These are phyloP conservation scores for Phytophthora kernoviae DNA, from an alignment of 352 stramenopile genomes.

Conservation along the genomic window DNA sequence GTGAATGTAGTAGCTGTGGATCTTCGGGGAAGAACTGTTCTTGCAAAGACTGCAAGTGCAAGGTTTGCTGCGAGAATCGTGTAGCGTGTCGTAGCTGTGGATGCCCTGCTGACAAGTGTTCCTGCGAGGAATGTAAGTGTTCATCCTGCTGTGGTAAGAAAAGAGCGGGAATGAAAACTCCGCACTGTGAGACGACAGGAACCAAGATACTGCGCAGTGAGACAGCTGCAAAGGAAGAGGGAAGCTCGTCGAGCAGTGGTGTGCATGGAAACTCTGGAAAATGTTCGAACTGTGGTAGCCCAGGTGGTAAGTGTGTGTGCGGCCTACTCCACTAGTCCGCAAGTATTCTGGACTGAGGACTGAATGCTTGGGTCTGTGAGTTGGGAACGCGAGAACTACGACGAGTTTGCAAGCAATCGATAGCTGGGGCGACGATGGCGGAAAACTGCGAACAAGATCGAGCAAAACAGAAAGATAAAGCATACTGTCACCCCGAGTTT, in stretches of 20 bases:
- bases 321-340: conserved; percentile 27
- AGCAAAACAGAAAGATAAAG: not conserved
- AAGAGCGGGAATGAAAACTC: conserved; percentile 2
- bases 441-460: not conserved
- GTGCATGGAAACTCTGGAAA: conserved; percentile 1
- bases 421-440: not conserved
- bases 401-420: not conserved
- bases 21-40: conserved; percentile 23
- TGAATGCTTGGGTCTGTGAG: not conserved
- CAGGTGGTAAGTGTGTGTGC: conserved; percentile 31
- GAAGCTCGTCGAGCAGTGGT: not conserved
- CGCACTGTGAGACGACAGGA: not conserved
- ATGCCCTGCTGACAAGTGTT: conserved; percentile 28
- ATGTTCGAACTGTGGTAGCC: conserved; percentile 26
- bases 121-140: conserved; percentile 30
- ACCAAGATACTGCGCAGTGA: conserved; percentile 2
- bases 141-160: conserved; percentile 9
- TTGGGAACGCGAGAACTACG: not conserved
- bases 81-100: conserved; percentile 28
- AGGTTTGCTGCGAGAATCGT: conserved; percentile 18
- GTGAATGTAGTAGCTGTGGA: conserved; percentile 30
- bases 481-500: not conserved
- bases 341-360: not conserved
- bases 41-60: conserved; percentile 34
- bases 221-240: conserved; percentile 6